Conservation (phyloP, 495 filamentous ascomycete species). For the Physcia stellaris region DNA sequence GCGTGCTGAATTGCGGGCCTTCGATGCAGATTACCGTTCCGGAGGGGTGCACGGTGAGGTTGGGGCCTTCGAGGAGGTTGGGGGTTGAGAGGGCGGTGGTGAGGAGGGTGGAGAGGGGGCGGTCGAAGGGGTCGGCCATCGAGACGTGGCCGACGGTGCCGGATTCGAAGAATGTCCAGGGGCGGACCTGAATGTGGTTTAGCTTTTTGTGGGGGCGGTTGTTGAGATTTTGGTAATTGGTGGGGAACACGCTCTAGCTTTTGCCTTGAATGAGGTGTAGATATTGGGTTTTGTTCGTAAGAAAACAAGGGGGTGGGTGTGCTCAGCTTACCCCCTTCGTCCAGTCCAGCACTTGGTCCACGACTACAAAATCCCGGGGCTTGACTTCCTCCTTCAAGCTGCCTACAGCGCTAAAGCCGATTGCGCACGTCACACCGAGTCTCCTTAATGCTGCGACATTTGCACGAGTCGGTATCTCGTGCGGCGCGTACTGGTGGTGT, state of each 20-base stretch:
- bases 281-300: too few species aligned
- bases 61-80: constrained; percentile 63
- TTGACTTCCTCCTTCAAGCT: constrained; percentile 81
- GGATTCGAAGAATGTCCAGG: constrained; percentile 91
- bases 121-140: constrained; percentile 92
- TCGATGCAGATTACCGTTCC: constrained; percentile 90
- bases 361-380: constrained; percentile 91
- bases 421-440: constrained; percentile 75
- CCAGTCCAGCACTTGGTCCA: constrained; percentile 93
- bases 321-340: constrained; percentile 68
- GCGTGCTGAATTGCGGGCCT: constrained; percentile 94
- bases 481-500: constrained; percentile 79
- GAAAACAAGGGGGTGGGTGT: too few species aligned
- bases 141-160: constrained; percentile 89
- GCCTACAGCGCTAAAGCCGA: constrained; percentile 93
- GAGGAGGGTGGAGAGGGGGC: constrained; percentile 57
- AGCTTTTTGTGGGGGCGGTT: too few species aligned
- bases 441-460: constrained; percentile 90
- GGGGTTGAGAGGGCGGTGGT: constrained; percentile 21
- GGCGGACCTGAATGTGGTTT: constrained; percentile 51
- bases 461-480: constrained; percentile 80
- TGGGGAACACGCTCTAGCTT: too few species aligned
- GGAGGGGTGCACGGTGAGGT: constrained; percentile 59
- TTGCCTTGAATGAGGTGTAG: too few species aligned
- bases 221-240: too few species aligned